phyloP scores from a whole-genome alignment of 306 rosid species.

The Aeschynomene evenia region DNA sequence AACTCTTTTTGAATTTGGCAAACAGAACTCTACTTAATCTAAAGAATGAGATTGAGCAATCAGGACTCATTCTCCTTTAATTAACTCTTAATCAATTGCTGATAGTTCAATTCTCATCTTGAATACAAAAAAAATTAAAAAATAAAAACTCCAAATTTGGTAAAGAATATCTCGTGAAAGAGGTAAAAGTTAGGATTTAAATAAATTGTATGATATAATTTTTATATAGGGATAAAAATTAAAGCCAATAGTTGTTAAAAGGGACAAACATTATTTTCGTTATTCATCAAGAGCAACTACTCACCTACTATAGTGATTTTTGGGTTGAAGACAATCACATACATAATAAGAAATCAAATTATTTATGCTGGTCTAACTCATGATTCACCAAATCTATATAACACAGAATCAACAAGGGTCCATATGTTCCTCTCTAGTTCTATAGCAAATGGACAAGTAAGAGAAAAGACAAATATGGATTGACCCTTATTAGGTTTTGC shows the following conservation, averaged over 20 bases:
- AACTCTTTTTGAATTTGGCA: no score
- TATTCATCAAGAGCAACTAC: not conserved
- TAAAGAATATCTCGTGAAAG: no score
- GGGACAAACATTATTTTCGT: not conserved
- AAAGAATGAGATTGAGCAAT: no score
- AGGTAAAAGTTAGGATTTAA: no score
- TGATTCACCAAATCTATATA: not conserved
- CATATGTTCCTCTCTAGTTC: constrained; percentile 31
- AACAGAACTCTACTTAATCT: no score
- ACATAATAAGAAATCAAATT: not conserved
- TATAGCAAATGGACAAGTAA: not conserved
- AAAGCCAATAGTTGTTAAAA: not conserved
- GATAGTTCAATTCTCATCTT: no score
- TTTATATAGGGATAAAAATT: not conserved
- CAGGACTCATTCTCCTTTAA: no score
- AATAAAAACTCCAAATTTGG: no score
- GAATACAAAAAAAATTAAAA: no score
- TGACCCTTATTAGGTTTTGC: not conserved
- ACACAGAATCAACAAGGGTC: constrained; percentile 12
- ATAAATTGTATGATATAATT: not conserved
- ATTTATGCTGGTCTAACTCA: not conserved
- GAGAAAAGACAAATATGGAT: not conserved
- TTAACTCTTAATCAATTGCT: no score
- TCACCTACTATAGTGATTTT: not conserved
- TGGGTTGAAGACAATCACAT: not conserved